Conservation (phyloP, 805 yeast species). For the Hemisphaericaspora nanyangensis region DNA sequence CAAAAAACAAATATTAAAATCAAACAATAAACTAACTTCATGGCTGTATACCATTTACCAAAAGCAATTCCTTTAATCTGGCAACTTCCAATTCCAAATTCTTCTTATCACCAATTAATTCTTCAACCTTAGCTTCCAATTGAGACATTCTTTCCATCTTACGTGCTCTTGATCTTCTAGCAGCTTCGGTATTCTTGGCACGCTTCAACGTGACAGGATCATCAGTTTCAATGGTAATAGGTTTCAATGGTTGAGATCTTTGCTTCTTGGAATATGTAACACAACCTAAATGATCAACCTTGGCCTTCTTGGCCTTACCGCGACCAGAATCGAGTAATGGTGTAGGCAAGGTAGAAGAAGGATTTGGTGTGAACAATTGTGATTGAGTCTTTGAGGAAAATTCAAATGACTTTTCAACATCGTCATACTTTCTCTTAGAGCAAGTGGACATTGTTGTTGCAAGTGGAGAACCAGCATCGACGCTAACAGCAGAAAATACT, state of each 20-base stretch:
- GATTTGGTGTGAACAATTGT: slow-evolving; percentile 28
- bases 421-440: slow-evolving; percentile 17
- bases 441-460: neutral
- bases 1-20: neutral
- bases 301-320: slow-evolving; percentile 16
- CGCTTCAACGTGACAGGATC: slow-evolving; percentile 81
- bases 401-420: slow-evolving; percentile 25
- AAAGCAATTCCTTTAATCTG: slow-evolving; percentile 52
- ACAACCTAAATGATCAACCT: slow-evolving; percentile 70
- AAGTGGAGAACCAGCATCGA: slow-evolving; percentile 2
- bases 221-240: slow-evolving; percentile 49
- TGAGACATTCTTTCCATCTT: slow-evolving; percentile 85
- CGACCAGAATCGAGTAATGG: slow-evolving; percentile 25
- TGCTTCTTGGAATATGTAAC: slow-evolving; percentile 76
- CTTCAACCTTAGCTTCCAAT: slow-evolving; percentile 74
- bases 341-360: slow-evolving; percentile 29
- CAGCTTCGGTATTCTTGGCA: slow-evolving; percentile 97
- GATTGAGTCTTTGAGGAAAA: slow-evolving; percentile 10
- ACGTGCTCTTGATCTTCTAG: slow-evolving; percentile 91
- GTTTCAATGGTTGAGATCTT: slow-evolving; percentile 66
- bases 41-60: slow-evolving; percentile 17
- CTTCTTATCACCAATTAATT: slow-evolving; percentile 54
- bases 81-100: slow-evolving; percentile 60
- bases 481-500: neutral
- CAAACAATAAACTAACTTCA: neutral